A percentile compares a stretch with the other conserved stretches of the same genome.
Evolutionary conservation across 1,284 basidiomycete species (phyloP).

Genomic region (Malassezia dermatis): DNA sequence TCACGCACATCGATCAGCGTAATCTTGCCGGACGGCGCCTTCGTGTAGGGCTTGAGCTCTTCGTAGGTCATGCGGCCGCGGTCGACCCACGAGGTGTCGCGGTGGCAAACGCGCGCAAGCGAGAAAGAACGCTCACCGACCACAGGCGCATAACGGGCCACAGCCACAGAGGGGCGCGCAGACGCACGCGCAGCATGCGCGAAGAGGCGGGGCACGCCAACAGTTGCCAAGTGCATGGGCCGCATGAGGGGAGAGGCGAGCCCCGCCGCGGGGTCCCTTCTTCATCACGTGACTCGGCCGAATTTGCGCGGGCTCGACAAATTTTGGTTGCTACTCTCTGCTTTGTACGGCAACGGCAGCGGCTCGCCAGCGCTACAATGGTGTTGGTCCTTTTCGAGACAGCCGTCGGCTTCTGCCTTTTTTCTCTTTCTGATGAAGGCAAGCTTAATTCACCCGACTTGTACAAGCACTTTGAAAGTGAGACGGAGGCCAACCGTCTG

Average conservation of each 20-base stretch:
- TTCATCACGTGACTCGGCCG: conserved; percentile 3
- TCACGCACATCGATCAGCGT: conserved; percentile 66
- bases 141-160: not conserved
- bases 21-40: conserved; percentile 59
- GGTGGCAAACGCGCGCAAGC: not conserved
- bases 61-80: conserved; percentile 59
- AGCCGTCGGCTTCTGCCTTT: conserved; percentile 75
- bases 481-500: conserved; percentile 73
- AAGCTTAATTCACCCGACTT: conserved; percentile 77
- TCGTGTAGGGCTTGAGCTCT: conserved; percentile 69
- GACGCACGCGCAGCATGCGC: not conserved
- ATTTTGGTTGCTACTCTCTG: conserved; percentile 4
- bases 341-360: conserved; percentile 9
- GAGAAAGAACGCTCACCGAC: not conserved
- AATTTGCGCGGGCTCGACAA: conserved; percentile 9
- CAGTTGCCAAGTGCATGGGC: not conserved
- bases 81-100: conserved; percentile 24
- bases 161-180: not conserved
- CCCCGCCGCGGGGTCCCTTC: not conserved
- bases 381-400: conserved; percentile 48
- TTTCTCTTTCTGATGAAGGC: conserved; percentile 83
- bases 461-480: conserved; percentile 82
- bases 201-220: not conserved
- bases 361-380: conserved; percentile 19
- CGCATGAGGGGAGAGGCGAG: not conserved